A percentile compares a stretch with the other conserved stretches of the same genome.
Evolutionary conservation across 306 rosid genomes (phyloP).

Genomic region (Vachellia pachyceras): DNA sequence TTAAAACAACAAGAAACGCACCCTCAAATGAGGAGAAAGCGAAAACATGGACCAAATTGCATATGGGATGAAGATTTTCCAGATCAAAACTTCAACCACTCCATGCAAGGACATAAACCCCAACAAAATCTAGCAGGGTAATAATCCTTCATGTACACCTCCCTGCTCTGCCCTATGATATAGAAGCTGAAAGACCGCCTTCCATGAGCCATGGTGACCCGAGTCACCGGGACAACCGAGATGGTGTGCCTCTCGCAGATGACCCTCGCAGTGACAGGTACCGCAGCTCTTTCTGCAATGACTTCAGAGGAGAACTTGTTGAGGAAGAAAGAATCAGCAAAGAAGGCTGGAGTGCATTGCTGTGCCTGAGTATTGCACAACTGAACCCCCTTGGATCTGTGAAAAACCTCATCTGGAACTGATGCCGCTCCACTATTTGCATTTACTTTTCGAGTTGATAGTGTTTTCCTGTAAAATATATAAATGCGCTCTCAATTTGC

Average conservation of each 20-base stretch:
- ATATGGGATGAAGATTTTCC: constrained; percentile 18
- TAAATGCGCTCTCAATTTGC: too few species aligned
- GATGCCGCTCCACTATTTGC: too few species aligned
- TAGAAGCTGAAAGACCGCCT: constrained; percentile 79
- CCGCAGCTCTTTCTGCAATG: constrained; percentile 76
- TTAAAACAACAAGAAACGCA: constrained; percentile 17
- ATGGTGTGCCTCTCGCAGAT: constrained; percentile 87
- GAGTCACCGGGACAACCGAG: constrained; percentile 87
- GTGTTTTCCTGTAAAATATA: too few species aligned
- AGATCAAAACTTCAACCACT: constrained; percentile 80
- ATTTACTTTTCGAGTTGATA: too few species aligned
- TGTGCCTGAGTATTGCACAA: constrained; percentile 66
- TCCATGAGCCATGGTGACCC: constrained; percentile 80
- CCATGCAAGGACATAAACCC: constrained; percentile 97
- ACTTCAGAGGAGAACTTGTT: constrained; percentile 92
- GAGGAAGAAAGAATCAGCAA: constrained; percentile 87
- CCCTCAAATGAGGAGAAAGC: neutral
- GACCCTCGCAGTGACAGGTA: constrained; percentile 79
- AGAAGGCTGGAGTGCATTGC: constrained; percentile 88
- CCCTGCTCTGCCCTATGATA: constrained; percentile 75
- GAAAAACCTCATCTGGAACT: too few species aligned
- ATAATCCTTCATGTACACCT: constrained; percentile 88
- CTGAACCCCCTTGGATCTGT: too few species aligned
- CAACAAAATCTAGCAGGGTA: constrained; percentile 87
- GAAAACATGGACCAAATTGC: constrained; percentile 19